Base-by-base conservation (phyloP, 2,329 filamentous ascomycete species). In the Botryosphaeria dothidea region DNA sequence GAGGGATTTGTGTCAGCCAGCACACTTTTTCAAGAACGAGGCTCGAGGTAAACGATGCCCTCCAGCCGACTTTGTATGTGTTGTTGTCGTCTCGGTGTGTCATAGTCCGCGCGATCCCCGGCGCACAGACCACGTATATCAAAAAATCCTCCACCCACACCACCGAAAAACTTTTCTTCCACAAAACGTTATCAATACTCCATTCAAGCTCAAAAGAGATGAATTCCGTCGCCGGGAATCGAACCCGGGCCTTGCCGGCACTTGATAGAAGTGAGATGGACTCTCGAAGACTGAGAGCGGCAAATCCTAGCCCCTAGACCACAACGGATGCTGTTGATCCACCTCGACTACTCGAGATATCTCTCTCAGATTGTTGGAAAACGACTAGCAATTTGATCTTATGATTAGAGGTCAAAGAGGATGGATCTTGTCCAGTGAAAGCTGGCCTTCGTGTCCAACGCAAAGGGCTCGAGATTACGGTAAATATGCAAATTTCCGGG, bases 221-320 rank as follows among this genome's bases (percentile, higher is more conserved):
- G 38, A n/a, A 31, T 73, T 73, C 71, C 71, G 71, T 72, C 70
- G 71, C 72, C 69, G 71, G 71, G 72, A 74, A 74, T 73, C 68
- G 72, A 72, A 74, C 72, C 71, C 72, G 71, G 72, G 72, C 72
- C 72, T 74, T 74, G 72, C 69, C 72, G 72, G 72, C 71, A 69
- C 72, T 60, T 60, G 34, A 23, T 46, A 25, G 38, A 60, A 41
- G 56, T 46, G 38, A 46, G 56, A 46, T 21, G 2, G 19, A 34
- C 41, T 34, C 41, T 60, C 56, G 23, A 57, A 17, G 3, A 31
- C 68, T 74, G 72, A 74, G 72, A 74, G 72, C 72, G 72, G 68
- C 71, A 73, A 73, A 74, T 74, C 72, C 72, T 74, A 74, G 72
- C 72, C 72, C 71, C 72, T 72, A 67, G 66, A 67, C 66, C 66